Percentiles rank a stretch among this genome's conserved stretches.
phyloP scores from a whole-genome alignment of 208 protist genomes.

The Angomonas ambiguus region DNA sequence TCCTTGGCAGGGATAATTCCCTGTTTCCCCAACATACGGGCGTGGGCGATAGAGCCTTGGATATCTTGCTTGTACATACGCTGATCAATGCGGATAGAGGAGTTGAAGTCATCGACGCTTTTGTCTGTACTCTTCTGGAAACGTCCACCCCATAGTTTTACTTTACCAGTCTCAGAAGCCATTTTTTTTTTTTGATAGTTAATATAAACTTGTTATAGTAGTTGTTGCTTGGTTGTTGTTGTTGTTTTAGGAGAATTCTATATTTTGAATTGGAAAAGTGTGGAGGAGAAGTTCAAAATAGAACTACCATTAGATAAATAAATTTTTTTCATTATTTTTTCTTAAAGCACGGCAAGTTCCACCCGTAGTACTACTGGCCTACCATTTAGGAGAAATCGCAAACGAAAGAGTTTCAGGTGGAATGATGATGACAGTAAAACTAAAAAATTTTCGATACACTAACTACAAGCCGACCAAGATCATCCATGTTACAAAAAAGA shows the following conservation, averaged over 20 bases:
- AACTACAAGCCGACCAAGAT: slow-evolving; percentile 51
- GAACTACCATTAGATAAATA: too few relatives aligned
- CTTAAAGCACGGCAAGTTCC: too few relatives aligned
- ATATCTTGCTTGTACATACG: slow-evolving; percentile 33
- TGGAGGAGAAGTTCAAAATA: too few relatives aligned
- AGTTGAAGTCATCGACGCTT: slow-evolving; percentile 33
- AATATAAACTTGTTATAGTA: neutral
- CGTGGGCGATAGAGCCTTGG: slow-evolving; percentile 26
- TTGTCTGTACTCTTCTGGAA: slow-evolving; percentile 31
- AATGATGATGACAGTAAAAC: too few relatives aligned
- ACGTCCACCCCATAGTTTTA: slow-evolving; percentile 28
- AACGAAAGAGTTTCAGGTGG: too few relatives aligned
- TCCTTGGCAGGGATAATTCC: slow-evolving; percentile 22
- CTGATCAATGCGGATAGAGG: slow-evolving; percentile 28
- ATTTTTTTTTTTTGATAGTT: slow-evolving; percentile 5
- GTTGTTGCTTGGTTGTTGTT: slow-evolving; percentile 1
- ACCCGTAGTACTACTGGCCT: too few relatives aligned
- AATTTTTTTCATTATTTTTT: too few relatives aligned
- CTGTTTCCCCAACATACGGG: slow-evolving; percentile 28
- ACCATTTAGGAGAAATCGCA: too few relatives aligned
- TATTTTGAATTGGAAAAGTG: neutral
- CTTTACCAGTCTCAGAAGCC: slow-evolving; percentile 9
- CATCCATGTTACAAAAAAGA: slow-evolving; percentile 89
- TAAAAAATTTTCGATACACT: too few relatives aligned
- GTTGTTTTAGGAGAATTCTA: too few relatives aligned